Conservation (phyloP, 2,329 filamentous ascomycete genomes). For the Alternaria atra region DNA sequence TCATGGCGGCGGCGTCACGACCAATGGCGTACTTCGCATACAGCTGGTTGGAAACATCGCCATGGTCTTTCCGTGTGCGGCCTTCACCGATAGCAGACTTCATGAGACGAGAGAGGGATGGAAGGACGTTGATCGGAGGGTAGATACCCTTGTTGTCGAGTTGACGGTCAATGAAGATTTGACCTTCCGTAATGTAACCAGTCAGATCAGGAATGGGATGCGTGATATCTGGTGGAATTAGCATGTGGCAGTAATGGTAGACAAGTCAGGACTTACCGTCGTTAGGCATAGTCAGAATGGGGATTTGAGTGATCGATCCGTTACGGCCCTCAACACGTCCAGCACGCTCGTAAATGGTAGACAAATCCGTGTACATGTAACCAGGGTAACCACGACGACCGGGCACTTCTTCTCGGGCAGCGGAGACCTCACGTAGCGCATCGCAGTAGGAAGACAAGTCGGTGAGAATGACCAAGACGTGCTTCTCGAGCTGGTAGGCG, state of each 20-base stretch:
- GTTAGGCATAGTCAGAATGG: slow-evolving; percentile 99
- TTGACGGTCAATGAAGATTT: slow-evolving; percentile 96
- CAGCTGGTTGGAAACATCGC: slow-evolving; percentile 98
- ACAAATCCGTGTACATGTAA: slow-evolving; percentile 99
- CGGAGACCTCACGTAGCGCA: slow-evolving; percentile 97
- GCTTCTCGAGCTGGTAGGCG: slow-evolving; percentile 99
- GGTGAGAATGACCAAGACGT: slow-evolving; percentile 97
- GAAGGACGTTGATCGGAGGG: slow-evolving; percentile 97
- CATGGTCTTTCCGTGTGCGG: slow-evolving; percentile 95
- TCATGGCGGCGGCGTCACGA: slow-evolving; percentile 98
- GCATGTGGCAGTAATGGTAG: background rate
- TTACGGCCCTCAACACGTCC: slow-evolving; percentile 97
- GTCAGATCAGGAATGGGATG: slow-evolving; percentile 99
- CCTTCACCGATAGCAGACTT: slow-evolving; percentile 99
- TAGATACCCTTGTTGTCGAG: slow-evolving; percentile 97
- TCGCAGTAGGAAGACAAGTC: slow-evolving; percentile 99
- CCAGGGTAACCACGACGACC: slow-evolving; percentile 99
- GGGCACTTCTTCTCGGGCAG: slow-evolving; percentile 96
- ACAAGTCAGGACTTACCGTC: slow-evolving; percentile 66
- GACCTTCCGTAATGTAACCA: slow-evolving; percentile 98
- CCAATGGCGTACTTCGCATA: slow-evolving; percentile 99
- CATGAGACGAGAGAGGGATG: slow-evolving; percentile 98
- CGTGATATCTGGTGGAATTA: slow-evolving; percentile 77
- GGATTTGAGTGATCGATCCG: slow-evolving; percentile 98
- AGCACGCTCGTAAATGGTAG: slow-evolving; percentile 98